Evolutionary conservation across 345 rosid genomes (phyloP), one percentile per base, ranked within the genome.

Genomic region (Arabis alpina): DNA sequence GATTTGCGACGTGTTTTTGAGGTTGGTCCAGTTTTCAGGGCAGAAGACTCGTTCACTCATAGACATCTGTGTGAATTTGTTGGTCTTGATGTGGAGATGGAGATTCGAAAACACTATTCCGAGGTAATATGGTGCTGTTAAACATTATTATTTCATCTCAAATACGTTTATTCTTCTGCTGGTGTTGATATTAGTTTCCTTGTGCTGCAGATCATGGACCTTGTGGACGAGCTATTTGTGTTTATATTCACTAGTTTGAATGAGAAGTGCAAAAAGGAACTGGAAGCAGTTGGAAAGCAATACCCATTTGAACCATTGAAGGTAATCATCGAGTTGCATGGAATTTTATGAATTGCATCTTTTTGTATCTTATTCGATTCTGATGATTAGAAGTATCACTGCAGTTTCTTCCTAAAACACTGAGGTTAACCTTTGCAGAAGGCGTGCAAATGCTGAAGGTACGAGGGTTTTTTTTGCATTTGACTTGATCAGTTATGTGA

Each of bases 31-130:
- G 96, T 88, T 79, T 89, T 85, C 70, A 85, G 94, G 70, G 96
- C 92, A 1, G 96, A 92, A 76, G 83, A 92, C 69, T 92, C 98
- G 0, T 83, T 36, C 70, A 87, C 94, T 12, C 96, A 86, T 65
- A 78, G 92, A 73, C 98, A 87, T 69, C 73, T 87, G 65, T 86
- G 92, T 41, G 87, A 89, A 65, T 89, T 89, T 63, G 81, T 81
- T 0, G 92, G 98, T 47, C 91, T 89, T 82, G 91, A 92, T 82
- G 86, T 83, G 58, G 94, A 92, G 71, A 85, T 88, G 92, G 90
- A 85, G 82, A 91, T 86, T 10, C 79, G 74, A 39, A 79, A 78
- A 50, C 86, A 85, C 67, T 90, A 90, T 54, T 81, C 76, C 28
- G 91, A 88, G 92, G 93, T 87, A 58, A 16, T 42, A 52, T 63